Base-by-base conservation (phyloP, 495 filamentous ascomycete genomes). In the Aspergillus funiculosus region DNA sequence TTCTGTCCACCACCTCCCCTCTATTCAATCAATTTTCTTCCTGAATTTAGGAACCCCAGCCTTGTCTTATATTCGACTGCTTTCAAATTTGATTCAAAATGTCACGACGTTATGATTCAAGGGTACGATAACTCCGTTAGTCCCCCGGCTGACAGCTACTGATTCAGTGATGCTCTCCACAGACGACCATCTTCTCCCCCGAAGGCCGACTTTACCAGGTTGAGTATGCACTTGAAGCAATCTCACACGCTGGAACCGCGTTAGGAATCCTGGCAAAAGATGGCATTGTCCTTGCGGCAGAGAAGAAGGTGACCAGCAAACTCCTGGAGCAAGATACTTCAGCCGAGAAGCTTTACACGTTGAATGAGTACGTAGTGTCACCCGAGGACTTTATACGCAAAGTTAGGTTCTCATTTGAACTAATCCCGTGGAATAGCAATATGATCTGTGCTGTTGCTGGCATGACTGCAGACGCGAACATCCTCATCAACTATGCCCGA, bases 151-250 rank as follows among this genome's bases (percentile, higher is more conserved):
- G 46, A 49, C 54, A 64, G 64, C 63, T 61, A 60, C 61, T 78
- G 58, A 74, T 60, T 35, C 47, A 61, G 62, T 80, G 62, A 78
- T 68, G 58, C 48, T 50, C 45, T 32, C 58, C 48, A 31, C 60
- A 97, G 90, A 98, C 92, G 55, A 98, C 92, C 67, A 98, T 97
- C 76, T 98, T 98, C 80, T 98, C 92, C 38, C 92, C 92, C 50
- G 92, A 98, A 71, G 92, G 92, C 41, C 89, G 92, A 56, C 79
- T 98, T 40, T 98, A 98, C 69, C 92, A 98, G 71, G 92, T 98
- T 54, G 92, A 98, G 79, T 98, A 98, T 79, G 92, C 92, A 10
- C 81, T 98, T 15, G 92, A 98, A 64, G 92, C 92, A 58, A 98
- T 98, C 61, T 97, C 94, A 36, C 94, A 98, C 59, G 92, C 92